phyloP scores from a whole-genome alignment of 345 rosid genomes.

The Pugionium cornutum region DNA sequence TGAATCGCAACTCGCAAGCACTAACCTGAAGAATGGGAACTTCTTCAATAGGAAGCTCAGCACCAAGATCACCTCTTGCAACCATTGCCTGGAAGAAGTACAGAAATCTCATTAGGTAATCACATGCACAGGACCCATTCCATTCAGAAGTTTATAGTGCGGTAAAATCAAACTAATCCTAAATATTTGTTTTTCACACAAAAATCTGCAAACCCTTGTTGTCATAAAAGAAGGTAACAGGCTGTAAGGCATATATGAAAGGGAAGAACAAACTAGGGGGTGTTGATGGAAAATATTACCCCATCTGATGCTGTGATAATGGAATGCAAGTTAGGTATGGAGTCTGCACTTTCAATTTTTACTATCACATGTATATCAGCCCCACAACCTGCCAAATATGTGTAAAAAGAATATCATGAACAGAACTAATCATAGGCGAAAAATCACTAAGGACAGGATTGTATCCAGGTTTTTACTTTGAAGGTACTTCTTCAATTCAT shows the following conservation, averaged over 20 bases:
- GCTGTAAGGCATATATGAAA: not conserved
- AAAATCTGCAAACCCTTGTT: slow-evolving; percentile 13
- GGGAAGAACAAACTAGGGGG: slow-evolving; percentile 5
- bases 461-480: slow-evolving; percentile 46
- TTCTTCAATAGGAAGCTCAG: slow-evolving; percentile 99
- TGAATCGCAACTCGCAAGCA: slow-evolving; percentile 19
- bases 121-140: slow-evolving; percentile 16
- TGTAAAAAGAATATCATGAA: slow-evolving; percentile 13
- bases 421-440: slow-evolving; percentile 6
- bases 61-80: slow-evolving; percentile 99
- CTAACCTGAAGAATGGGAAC: slow-evolving; percentile 95
- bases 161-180: not conserved
- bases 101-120: slow-evolving; percentile 23
- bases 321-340: slow-evolving; percentile 90
- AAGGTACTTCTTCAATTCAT: slow-evolving; percentile 92
- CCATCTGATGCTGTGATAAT: slow-evolving; percentile 99
- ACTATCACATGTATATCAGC: slow-evolving; percentile 92
- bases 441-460: slow-evolving; percentile 7
- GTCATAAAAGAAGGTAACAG: not conserved
- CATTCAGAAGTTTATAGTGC: not conserved
- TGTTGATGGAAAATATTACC: slow-evolving; percentile 49
- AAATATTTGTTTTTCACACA: not conserved
- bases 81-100: slow-evolving; percentile 79
- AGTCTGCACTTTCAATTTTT: slow-evolving; percentile 96
- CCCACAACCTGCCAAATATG: slow-evolving; percentile 49